phyloP scores from a whole-genome alignment of 1,284 basidiomycete genomes.

The Fomitiporia mediterranea region DNA sequence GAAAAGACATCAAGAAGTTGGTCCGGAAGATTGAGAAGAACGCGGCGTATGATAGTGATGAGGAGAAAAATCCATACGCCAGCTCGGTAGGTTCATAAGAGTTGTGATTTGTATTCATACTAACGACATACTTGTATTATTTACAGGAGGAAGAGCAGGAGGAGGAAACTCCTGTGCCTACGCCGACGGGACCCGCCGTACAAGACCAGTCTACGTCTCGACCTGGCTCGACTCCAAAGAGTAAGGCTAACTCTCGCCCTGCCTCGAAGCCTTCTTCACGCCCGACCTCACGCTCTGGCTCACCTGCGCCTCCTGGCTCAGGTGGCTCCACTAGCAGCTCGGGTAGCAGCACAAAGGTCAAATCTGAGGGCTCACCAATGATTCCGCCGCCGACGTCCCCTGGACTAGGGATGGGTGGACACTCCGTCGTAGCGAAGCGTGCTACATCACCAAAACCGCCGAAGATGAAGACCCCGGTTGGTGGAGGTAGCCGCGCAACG shows the following conservation, averaged over 20 bases:
- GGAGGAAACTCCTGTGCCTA: slow-evolving; percentile 46
- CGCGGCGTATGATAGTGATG: slow-evolving; percentile 73
- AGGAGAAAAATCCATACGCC: slow-evolving; percentile 77
- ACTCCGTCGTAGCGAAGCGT: slow-evolving; percentile 75
- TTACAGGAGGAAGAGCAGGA: slow-evolving; percentile 68
- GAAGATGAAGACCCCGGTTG: slow-evolving; percentile 40
- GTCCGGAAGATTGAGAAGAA: slow-evolving; percentile 72
- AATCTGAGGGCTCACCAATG: slow-evolving; percentile 4
- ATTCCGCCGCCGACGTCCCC: slow-evolving; percentile 31
- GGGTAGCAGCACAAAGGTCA: slow-evolving; percentile 10
- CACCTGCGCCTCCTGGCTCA: slow-evolving; percentile 9
- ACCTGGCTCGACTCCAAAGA: background rate
- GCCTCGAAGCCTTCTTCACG: slow-evolving; percentile 13
- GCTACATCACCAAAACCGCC: slow-evolving; percentile 72
- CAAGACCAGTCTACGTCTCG: slow-evolving; percentile 29
- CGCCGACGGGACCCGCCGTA: slow-evolving; percentile 54
- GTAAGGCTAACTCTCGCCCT: slow-evolving; percentile 5
- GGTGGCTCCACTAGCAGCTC: slow-evolving; percentile 5
- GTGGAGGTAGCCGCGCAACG: slow-evolving; percentile 39
- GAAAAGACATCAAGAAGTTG: slow-evolving; percentile 73
- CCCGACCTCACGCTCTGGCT: slow-evolving; percentile 10
- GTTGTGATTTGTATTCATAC: background rate
- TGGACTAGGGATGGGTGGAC: slow-evolving; percentile 52
- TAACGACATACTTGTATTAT: slow-evolving; percentile 21
- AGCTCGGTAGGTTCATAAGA: slow-evolving; percentile 51